Evolutionary conservation across 1,284 basidiomycete genomes (phyloP).

Genomic region (Apiotrichum porosum): DNA sequence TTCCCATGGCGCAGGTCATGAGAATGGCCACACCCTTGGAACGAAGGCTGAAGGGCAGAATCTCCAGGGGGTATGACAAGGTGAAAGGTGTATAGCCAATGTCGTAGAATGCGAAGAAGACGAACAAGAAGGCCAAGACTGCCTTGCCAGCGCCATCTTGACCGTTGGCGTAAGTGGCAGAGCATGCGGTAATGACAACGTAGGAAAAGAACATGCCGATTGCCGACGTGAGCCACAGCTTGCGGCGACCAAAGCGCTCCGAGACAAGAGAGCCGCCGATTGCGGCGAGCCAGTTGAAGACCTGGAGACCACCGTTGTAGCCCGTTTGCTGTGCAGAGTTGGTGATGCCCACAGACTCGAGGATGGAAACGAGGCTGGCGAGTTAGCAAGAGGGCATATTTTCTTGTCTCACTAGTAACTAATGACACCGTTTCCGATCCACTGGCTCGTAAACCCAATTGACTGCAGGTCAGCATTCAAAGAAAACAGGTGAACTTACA

Average conservation of each 20-base stretch:
- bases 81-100: slow-evolving; percentile 8
- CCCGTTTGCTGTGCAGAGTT: slow-evolving; percentile 14
- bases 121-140: slow-evolving; percentile 13
- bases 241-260: slow-evolving; percentile 24
- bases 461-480: too few species aligned
- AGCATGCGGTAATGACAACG: slow-evolving; percentile 15
- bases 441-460: slow-evolving; percentile 3
- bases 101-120: slow-evolving; percentile 12
- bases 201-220: slow-evolving; percentile 20
- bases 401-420: background rate
- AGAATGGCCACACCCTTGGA: slow-evolving; percentile 12
- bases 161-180: slow-evolving; percentile 18
- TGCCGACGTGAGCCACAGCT: slow-evolving; percentile 18
- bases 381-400: background rate
- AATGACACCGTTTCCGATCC: slow-evolving; percentile 7
- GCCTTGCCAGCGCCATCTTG: slow-evolving; percentile 18
- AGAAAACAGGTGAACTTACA: too few species aligned
- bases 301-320: slow-evolving; percentile 22
- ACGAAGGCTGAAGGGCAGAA: slow-evolving; percentile 18
- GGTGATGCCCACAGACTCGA: slow-evolving; percentile 19
- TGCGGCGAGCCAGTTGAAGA: slow-evolving; percentile 20
- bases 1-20: background rate
- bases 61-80: slow-evolving; percentile 22
- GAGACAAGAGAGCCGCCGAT: slow-evolving; percentile 15
- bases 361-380: slow-evolving; percentile 7